Base-by-base conservation (phyloP, 2,329 filamentous ascomycete genomes). In the Apiospora phragmitis region DNA sequence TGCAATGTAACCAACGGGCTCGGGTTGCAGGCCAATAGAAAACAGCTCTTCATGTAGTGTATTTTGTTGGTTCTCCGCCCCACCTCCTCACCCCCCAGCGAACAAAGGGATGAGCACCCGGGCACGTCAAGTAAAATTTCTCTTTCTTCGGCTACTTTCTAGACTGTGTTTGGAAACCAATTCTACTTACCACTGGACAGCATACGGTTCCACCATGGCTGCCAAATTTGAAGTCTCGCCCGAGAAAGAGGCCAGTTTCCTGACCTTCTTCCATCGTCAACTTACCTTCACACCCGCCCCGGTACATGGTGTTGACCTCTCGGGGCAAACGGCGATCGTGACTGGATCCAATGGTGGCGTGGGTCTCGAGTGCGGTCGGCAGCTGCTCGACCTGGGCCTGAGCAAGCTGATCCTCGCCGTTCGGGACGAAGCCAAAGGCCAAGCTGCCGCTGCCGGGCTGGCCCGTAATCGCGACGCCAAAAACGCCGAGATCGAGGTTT, bases 401-500 rank as follows among this genome's bases (percentile, higher is more conserved):
- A 70, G 73, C 12, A 76, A 76, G 42, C 72, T 81, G 32, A 80
- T 81, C 47, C 73, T 82, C 42, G 80, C 75, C 21, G 76, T 80
- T 5, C 77, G 79, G 4, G 74, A 74, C 12, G 45, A 78, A 8
- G 65, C 72, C 4, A 79, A 80, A 71, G 81, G 80, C 32, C 41
- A 18, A 18, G 35, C 51, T 9, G 70, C 69, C 41, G 69, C 69
- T 32, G 41, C 35, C 8, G 41, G 26, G 3, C 35, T 66, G 5
- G 18, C n/a, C 6, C 18, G 18, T 2, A 29, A 38, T n/a, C 62
- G 62, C 18, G 35, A 66, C 42, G 14, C 42, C 16, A 21, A 5
- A 24, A 4, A 24, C 38, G 32, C 43, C 11, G 5, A 1, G 14
- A 76, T 83, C 43, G 77, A 83, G 32, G 82, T 86, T 6, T 86